Percentiles rank a stretch among this genome's conserved stretches.
Conservation (phyloP, 441 rosid species). For the Adansonia madagascariensis region DNA sequence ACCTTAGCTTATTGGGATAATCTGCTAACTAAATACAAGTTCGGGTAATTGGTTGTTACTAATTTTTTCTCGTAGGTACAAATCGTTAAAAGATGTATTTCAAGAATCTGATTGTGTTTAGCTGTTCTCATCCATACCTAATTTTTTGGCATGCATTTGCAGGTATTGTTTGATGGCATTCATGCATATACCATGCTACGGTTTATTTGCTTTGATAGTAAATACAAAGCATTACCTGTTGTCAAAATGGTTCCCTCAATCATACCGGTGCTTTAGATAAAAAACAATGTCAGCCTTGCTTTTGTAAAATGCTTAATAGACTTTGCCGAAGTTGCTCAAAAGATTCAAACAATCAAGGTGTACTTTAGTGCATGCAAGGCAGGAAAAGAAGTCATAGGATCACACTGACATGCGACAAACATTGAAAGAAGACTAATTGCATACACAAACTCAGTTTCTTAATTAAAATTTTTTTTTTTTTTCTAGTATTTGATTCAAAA, state of each 20-base stretch:
- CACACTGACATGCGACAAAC: background rate
- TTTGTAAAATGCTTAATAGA: background rate
- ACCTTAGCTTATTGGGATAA: background rate
- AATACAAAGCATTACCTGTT: constrained; percentile 38
- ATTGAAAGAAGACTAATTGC: background rate
- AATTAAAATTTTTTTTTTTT: background rate
- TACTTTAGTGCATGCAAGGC: background rate
- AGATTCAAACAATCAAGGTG: background rate
- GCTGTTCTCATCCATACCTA: background rate
- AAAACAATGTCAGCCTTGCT: background rate
- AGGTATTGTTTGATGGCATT: constrained; percentile 53
- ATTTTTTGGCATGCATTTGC: background rate
- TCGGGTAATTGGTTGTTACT: too few relatives aligned
- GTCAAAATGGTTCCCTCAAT: constrained; percentile 38
- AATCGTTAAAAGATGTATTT: constrained; percentile 8
- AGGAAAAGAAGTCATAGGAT: background rate
- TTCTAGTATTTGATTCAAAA: background rate
- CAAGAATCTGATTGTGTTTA: background rate
- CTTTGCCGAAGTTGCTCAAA: background rate
- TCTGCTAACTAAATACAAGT: background rate
- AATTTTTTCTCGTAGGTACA: background rate
- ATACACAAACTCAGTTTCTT: background rate
- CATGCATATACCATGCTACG: constrained; percentile 58
- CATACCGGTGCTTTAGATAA: constrained; percentile 24
- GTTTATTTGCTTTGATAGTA: constrained; percentile 43